Percentiles rank a stretch among this genome's conserved stretches.
Evolutionary conservation across 106 monocot species (phyloP).

Genomic region (Hemerocallis citrina): DNA sequence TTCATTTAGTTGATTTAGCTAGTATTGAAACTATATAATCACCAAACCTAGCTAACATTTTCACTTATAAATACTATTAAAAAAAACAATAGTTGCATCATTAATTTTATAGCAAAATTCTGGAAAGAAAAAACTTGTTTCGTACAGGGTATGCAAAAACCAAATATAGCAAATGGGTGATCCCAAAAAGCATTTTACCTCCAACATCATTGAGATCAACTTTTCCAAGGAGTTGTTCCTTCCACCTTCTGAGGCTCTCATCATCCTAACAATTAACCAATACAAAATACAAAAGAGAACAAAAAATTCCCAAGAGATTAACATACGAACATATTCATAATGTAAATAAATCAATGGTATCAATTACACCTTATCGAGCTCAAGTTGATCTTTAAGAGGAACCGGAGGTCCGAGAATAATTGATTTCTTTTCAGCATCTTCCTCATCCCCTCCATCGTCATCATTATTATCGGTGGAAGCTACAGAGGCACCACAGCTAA

Average conservation of each 20-base stretch:
- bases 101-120: no score
- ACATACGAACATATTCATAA: not conserved
- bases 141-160: no score
- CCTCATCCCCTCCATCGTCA: slow-evolving; percentile 16
- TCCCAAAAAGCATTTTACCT: slow-evolving; percentile 32
- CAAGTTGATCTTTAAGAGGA: slow-evolving; percentile 58
- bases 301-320: not conserved
- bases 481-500: slow-evolving; percentile 5
- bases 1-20: no score
- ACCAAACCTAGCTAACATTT: no score
- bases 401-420: slow-evolving; percentile 52
- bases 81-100: no score
- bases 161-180: no score
- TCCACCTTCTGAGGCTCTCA: slow-evolving; percentile 93
- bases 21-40: no score
- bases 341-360: not conserved
- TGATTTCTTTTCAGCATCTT: slow-evolving; percentile 16
- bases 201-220: slow-evolving; percentile 74
- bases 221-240: slow-evolving; percentile 72
- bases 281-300: not conserved
- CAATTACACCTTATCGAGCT: slow-evolving; percentile 44
- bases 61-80: no score
- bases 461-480: slow-evolving; percentile 33
- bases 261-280: slow-evolving; percentile 43
- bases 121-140: no score